Percentiles rank a stretch among this genome's conserved stretches.
Conservation (phyloP, 805 yeast genomes). For the Ogataea neopini region DNA sequence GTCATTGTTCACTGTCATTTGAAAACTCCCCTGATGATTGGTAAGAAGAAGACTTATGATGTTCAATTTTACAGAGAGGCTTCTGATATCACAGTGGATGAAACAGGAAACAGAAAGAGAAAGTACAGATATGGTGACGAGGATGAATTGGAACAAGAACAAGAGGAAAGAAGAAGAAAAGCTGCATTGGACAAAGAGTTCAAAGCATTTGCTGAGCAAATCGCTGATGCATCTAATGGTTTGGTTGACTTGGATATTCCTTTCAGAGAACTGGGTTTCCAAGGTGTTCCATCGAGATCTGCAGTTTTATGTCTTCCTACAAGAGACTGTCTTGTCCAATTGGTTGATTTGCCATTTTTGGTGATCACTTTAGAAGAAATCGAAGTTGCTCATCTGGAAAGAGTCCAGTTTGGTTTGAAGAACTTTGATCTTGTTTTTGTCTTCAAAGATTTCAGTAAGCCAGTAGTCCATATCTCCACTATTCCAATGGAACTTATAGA, state of each 20-base stretch:
- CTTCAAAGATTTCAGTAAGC: slow-evolving; percentile 82
- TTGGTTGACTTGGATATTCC: slow-evolving; percentile 88
- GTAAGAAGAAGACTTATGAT: slow-evolving; percentile 92
- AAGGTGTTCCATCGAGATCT: slow-evolving; percentile 95
- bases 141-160: slow-evolving; percentile 97
- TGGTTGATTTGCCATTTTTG: slow-evolving; percentile 91
- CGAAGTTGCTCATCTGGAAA: slow-evolving; percentile 92
- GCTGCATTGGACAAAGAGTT: slow-evolving; percentile 90
- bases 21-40: slow-evolving; percentile 90
- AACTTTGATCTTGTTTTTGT: slow-evolving; percentile 97
- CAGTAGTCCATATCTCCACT: slow-evolving; percentile 91
- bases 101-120: slow-evolving; percentile 92
- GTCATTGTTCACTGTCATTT: slow-evolving; percentile 91
- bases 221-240: slow-evolving; percentile 85
- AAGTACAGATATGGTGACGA: slow-evolving; percentile 91
- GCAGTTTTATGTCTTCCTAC: slow-evolving; percentile 96
- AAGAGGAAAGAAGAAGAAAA: slow-evolving; percentile 93
- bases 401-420: slow-evolving; percentile 95
- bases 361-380: slow-evolving; percentile 90
- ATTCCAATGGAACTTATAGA: slow-evolving; percentile 92
- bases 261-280: slow-evolving; percentile 93
- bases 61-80: slow-evolving; percentile 97
- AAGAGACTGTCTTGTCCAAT: slow-evolving; percentile 91
- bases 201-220: slow-evolving; percentile 82
- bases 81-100: slow-evolving; percentile 93